Conservation (phyloP, 2,329 filamentous ascomycete species). For the Colletotrichum acutatum region DNA sequence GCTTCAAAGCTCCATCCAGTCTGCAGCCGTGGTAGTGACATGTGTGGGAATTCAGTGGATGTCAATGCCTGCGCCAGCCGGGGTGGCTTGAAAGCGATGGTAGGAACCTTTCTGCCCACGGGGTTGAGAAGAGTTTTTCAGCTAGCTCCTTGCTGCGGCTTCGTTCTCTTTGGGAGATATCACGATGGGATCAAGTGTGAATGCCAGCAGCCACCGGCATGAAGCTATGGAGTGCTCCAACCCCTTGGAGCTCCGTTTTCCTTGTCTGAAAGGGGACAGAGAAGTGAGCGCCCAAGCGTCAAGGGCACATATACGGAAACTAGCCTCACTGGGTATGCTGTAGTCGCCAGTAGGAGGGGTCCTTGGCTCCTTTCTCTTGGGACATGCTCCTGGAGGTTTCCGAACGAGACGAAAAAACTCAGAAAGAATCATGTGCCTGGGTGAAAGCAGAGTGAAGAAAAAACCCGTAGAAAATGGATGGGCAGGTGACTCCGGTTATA, state of each 20-base stretch:
- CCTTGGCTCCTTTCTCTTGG: not conserved
- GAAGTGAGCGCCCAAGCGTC: not conserved
- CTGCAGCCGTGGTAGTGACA: constrained; percentile 26
- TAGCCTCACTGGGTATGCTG: not conserved
- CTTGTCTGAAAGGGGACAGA: not conserved
- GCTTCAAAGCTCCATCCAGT: not conserved
- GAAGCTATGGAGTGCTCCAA: constrained; percentile 7
- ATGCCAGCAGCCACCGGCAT: not conserved
- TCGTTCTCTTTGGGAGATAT: not conserved
- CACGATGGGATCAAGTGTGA: not conserved
- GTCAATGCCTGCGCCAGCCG: not conserved
- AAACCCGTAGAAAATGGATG: constrained; percentile 7
- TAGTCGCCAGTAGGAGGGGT: not conserved
- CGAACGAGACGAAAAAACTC: not conserved
- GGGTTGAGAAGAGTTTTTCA: constrained; percentile 14
- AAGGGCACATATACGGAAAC: not conserved
- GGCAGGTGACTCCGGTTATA: constrained; percentile 16
- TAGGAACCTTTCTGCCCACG: constrained; percentile 1
- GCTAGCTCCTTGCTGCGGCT: not conserved
- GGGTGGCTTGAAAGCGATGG: not conserved
- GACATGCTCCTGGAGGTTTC: not conserved
- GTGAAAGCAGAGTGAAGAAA: not conserved
- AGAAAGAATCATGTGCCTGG: not conserved
- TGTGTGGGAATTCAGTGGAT: constrained; percentile 27
- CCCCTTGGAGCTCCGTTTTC: not conserved